phyloP scores from a whole-genome alignment of 768 basidiomycete genomes.

The Psilocybe azurescens region DNA sequence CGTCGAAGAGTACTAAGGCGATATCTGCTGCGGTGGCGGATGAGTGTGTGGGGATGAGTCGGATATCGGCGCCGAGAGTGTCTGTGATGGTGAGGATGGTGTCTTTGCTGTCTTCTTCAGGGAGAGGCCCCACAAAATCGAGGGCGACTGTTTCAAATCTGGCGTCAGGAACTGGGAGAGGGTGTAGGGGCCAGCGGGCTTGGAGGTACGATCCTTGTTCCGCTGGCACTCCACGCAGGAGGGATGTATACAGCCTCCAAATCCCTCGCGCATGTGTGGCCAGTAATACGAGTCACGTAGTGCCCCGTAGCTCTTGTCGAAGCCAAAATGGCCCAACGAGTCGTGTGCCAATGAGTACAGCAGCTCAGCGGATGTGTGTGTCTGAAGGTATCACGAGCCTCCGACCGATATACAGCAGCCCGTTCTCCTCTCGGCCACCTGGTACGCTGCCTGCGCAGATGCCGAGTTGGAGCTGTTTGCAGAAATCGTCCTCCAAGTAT shows the following conservation, averaged over 20 bases:
- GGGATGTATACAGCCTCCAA: constrained; percentile 40
- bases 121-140: constrained; percentile 36
- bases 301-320: constrained; percentile 34
- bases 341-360: constrained; percentile 35
- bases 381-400: constrained; percentile 30
- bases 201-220: constrained; percentile 36
- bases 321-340: constrained; percentile 37
- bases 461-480: background rate
- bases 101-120: constrained; percentile 32
- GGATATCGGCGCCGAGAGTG: constrained; percentile 27
- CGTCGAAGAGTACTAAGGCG: constrained; percentile 29
- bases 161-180: constrained; percentile 22
- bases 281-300: constrained; percentile 34
- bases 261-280: constrained; percentile 40
- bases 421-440: constrained; percentile 10
- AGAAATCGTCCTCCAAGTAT: background rate
- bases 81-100: constrained; percentile 29
- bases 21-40: constrained; percentile 22
- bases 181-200: constrained; percentile 38
- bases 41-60: constrained; percentile 15
- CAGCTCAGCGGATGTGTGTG: constrained; percentile 18
- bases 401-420: constrained; percentile 28
- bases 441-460: background rate
- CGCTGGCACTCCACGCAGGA: constrained; percentile 38
- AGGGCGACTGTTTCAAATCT: constrained; percentile 12